Percentiles rank a stretch among this genome's conserved stretches.
phyloP scores from a whole-genome alignment of 768 basidiomycete genomes.

The Naganishia vishniacii region DNA sequence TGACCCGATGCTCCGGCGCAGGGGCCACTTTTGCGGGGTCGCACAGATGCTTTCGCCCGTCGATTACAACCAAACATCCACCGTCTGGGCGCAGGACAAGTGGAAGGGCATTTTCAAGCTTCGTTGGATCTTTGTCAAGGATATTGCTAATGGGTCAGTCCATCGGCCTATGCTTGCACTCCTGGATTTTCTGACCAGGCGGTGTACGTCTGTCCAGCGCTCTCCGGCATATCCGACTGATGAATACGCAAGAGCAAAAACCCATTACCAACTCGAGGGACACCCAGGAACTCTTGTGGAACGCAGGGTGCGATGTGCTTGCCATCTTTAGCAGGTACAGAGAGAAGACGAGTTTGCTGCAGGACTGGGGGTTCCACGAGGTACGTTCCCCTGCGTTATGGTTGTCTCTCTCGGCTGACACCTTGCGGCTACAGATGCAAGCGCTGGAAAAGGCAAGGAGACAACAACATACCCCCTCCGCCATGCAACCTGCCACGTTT shows the following conservation, averaged over 20 bases:
- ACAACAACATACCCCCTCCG: background rate
- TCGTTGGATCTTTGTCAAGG: slow-evolving; percentile 93
- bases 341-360: slow-evolving; percentile 82
- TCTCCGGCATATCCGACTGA: slow-evolving; percentile 44
- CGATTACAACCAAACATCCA: slow-evolving; percentile 88
- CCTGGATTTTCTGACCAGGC: background rate
- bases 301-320: slow-evolving; percentile 94
- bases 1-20: slow-evolving; percentile 47
- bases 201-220: slow-evolving; percentile 24
- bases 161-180: background rate
- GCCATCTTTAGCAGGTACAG: slow-evolving; percentile 91
- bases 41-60: slow-evolving; percentile 97
- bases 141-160: slow-evolving; percentile 53
- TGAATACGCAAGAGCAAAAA: slow-evolving; percentile 93
- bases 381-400: slow-evolving; percentile 28
- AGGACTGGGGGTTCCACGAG: slow-evolving; percentile 57
- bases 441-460: slow-evolving; percentile 17
- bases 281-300: slow-evolving; percentile 91
- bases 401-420: background rate
- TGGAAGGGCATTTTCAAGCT: slow-evolving; percentile 99
- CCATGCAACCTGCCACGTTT: background rate
- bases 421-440: slow-evolving; percentile 20
- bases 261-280: slow-evolving; percentile 97
- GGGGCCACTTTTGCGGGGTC: slow-evolving; percentile 97
- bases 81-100: slow-evolving; percentile 98